phyloP scores from a whole-genome alignment of 129 eudicot species.

The Tagetes erecta region DNA sequence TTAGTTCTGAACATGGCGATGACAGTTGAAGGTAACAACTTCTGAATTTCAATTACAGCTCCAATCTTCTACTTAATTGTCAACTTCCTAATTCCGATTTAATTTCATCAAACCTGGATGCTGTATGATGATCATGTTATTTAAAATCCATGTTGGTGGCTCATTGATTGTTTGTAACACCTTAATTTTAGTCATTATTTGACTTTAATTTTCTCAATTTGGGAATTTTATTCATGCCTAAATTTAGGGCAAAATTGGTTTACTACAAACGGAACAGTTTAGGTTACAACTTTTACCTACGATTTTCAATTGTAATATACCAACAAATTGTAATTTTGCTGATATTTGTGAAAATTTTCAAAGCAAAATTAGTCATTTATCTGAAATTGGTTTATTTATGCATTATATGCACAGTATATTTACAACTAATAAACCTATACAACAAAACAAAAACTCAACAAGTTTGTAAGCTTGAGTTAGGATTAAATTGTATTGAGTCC shows the following conservation, averaged over 20 bases:
- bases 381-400: no score
- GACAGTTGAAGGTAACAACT: constrained; percentile 16
- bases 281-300: not conserved
- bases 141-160: not conserved
- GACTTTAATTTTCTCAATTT: not conserved
- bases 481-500: no score
- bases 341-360: not conserved
- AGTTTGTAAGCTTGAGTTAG: no score
- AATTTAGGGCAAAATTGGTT: not conserved
- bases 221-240: not conserved
- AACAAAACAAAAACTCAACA: no score
- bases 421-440: no score
- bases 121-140: not conserved
- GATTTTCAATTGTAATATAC: not conserved
- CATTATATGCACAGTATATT: no score
- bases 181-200: not conserved
- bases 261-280: no score
- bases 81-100: not conserved
- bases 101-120: not conserved
- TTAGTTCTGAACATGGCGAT: constrained; percentile 10
- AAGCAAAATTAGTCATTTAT: no score
- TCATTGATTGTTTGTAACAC: not conserved
- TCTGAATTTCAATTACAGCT: not conserved
- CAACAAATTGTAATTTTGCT: not conserved
- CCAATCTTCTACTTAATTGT: not conserved